Percentiles rank a stretch among this genome's conserved stretches.
Conservation (phyloP, 768 basidiomycete genomes). For the Inosperma sp. region DNA sequence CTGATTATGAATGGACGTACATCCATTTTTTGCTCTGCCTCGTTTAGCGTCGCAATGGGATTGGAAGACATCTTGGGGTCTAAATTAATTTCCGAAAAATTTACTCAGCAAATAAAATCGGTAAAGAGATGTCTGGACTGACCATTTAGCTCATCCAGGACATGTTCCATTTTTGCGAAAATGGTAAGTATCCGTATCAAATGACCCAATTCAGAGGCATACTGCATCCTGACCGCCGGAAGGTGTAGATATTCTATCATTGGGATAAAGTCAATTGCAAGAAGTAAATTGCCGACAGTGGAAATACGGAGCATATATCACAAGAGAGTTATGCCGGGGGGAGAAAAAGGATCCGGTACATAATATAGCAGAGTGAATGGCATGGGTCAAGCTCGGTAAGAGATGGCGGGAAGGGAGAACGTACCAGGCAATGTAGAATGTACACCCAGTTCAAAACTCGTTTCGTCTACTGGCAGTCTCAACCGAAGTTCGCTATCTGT, state of each 20-base stretch:
- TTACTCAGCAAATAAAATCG: slow-evolving; percentile 1
- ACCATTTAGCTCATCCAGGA: slow-evolving; percentile 51
- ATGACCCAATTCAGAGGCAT: slow-evolving; percentile 72
- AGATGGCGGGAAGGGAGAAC: slow-evolving; percentile 21
- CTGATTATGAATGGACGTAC: slow-evolving; percentile 24
- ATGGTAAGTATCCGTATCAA: slow-evolving; percentile 65
- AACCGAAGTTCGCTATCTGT: slow-evolving; percentile 49
- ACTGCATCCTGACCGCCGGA: slow-evolving; percentile 54
- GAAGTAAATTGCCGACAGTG: slow-evolving; percentile 15
- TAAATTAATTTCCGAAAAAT: slow-evolving; percentile 20
- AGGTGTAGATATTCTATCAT: slow-evolving; percentile 64
- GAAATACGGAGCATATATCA: slow-evolving; percentile 10
- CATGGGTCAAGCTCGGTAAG: no score
- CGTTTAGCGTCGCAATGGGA: slow-evolving; percentile 33
- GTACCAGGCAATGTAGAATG: slow-evolving; percentile 51
- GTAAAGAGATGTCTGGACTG: slow-evolving; percentile 19
- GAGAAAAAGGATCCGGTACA: slow-evolving; percentile 9
- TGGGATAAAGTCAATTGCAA: slow-evolving; percentile 19
- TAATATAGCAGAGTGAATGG: no score
- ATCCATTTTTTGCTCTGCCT: slow-evolving; percentile 44
- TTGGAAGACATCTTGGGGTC: slow-evolving; percentile 34
- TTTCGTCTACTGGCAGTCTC: slow-evolving; percentile 75
- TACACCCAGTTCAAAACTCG: slow-evolving; percentile 70
- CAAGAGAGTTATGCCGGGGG: slow-evolving; percentile 21
- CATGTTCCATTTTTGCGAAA: slow-evolving; percentile 55